phyloP scores from a whole-genome alignment of 495 filamentous ascomycete species.

The Penicillium flavigenum region DNA sequence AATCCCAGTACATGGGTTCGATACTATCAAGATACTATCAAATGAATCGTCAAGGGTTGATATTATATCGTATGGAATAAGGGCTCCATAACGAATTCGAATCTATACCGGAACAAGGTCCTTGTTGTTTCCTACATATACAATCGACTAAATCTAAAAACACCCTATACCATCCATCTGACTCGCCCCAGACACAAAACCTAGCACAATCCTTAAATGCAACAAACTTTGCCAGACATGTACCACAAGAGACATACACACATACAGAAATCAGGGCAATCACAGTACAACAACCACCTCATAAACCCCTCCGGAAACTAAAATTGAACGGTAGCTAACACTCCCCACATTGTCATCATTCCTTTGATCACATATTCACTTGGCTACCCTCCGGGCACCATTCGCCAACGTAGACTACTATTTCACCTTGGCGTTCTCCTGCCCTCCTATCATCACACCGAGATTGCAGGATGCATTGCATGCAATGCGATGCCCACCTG shows the following conservation, averaged over 20 bases:
- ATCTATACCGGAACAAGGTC: background rate
- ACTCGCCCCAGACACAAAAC: background rate
- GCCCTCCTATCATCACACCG: background rate
- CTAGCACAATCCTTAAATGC: background rate
- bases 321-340: too few species aligned
- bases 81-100: background rate
- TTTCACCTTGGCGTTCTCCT: background rate
- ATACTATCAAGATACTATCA: background rate
- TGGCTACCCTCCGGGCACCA: background rate
- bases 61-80: background rate
- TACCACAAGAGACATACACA: too few species aligned
- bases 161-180: background rate
- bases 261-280: background rate
- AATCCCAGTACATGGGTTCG: background rate
- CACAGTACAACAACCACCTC: background rate
- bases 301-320: background rate
- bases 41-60: background rate
- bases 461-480: background rate
- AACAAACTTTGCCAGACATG: background rate
- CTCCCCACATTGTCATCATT: too few species aligned
- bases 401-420: background rate
- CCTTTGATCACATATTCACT: too few species aligned
- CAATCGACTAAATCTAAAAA: background rate
- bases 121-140: too few species aligned
- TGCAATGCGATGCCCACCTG: background rate